Base-by-base conservation (phyloP, 129 eudicot species). In the Tanacetum coccineum region DNA sequence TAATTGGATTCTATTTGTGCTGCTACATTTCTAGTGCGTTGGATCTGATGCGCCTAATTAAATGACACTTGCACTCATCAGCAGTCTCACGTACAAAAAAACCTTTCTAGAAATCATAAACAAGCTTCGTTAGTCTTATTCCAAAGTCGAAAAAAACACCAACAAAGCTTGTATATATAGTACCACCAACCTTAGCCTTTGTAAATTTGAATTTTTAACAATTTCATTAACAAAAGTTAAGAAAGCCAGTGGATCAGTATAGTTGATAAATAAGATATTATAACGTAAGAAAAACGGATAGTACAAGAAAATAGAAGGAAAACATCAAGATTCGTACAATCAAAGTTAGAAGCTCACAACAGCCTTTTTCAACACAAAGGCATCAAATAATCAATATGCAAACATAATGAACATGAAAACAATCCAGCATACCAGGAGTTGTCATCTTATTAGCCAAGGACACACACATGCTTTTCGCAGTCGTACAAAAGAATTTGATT, bases 351-450 rank as follows among this genome's bases (percentile, higher is more conserved):
- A 73, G 55, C 70, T 62, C 42, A 9, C 42, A 36, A 62, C 77
- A 64, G 19, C 28, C 45, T 44, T 70, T 62, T 49, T 32, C 44
- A 21, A 22, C 46, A 26, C 28, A 39, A 15, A 25, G 65, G 58
- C 42, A 61, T 32, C 61, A 52, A 58, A 9, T 69, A 1, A 19
- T 45, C 36, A 28, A 67, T 46, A 30, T 26, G 17, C 20, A 19
- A 67, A 36, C 72, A 67, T 25, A 70, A 22, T 28, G 36, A 70
- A 59, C 59, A 52, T 4, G 19, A 46, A 59, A 59, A 50, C 70
- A 73, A 25, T 64, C 40, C 47, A 59, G 36, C 76, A 73, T 45
- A 73, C 50, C 57, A 9, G 6, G 20, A 73, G 40, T 53, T 47
- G 5, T 56, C 51, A 45, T 25, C 46, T 64, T 73, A 64, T 73